phyloP scores from a whole-genome alignment of 345 rosid species.

The Hevea brasiliensis region DNA sequence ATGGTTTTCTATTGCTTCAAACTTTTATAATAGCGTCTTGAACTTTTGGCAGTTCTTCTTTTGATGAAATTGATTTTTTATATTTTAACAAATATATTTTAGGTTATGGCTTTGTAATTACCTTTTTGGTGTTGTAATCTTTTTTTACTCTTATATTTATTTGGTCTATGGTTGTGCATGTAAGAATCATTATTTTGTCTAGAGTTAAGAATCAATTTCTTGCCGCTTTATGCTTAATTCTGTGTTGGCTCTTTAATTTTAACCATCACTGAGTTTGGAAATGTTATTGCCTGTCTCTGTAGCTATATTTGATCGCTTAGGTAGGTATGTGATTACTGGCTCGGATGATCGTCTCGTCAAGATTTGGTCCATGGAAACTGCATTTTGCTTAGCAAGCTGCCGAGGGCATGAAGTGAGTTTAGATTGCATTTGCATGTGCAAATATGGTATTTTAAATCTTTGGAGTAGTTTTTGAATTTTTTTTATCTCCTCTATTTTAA shows the following conservation, averaged over 20 bases:
- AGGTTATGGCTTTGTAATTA: background rate
- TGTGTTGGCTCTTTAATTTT: background rate
- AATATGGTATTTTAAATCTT: background rate
- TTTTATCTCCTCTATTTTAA: slow-evolving; percentile 19
- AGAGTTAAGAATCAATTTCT: background rate
- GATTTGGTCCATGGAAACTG: slow-evolving; percentile 99
- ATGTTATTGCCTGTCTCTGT: slow-evolving; percentile 33
- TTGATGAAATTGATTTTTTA: background rate
- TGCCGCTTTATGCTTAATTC: background rate
- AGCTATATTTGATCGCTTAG: slow-evolving; percentile 93
- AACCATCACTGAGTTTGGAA: background rate
- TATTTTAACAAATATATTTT: background rate
- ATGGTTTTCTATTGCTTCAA: slow-evolving; percentile 19
- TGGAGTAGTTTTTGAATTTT: background rate
- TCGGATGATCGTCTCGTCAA: slow-evolving; percentile 99
- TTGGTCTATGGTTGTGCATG: background rate
- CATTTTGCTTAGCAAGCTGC: slow-evolving; percentile 97
- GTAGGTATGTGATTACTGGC: slow-evolving; percentile 95
- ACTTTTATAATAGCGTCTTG: background rate
- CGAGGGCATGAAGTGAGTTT: slow-evolving; percentile 97
- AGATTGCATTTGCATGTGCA: slow-evolving; percentile 2
- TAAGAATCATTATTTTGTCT: background rate
- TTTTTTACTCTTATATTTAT: background rate
- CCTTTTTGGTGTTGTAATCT: background rate
- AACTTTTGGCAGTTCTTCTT: background rate